Evolutionary conservation across 1,284 basidiomycete genomes (phyloP), one percentile per base, ranked within the genome.

Genomic region (Rhodofomes roseus): DNA sequence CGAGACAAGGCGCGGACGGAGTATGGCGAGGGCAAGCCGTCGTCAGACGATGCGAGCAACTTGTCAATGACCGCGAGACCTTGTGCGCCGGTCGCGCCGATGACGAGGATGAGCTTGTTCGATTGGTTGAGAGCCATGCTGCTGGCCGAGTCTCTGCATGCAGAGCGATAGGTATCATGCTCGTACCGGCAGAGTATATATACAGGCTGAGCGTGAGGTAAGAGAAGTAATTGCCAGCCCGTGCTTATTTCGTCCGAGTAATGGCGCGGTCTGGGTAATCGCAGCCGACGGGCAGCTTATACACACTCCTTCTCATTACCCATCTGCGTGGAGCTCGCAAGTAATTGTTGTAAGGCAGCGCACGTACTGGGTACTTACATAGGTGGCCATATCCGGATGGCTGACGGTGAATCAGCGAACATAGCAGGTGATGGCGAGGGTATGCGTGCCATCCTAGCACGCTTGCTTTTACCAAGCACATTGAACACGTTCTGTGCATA

Each of bases 21-120:
- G 62, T 79, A 82, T 1, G 78, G 78, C 8, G 77, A 78, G 0
- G 77, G 72, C 16, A 73, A 69, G 2, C 77, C 77, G 59, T 79
- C 73, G 18, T 66, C 61, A 51, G 60, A 63, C 8, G 73, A 70
- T 20, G 70, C 72, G 22, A 81, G 73, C n/a, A 81, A 69, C 34
- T 71, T 72, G 58, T 78, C 69, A 53, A 81, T 74, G 59, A 80
- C 77, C n/a, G 74, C 73, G 43, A 76, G 67, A 4, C 80, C 80
- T 63, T 81, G 80, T 1, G 77, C 77, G 54, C 80, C 81, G 25
- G 80, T 82, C 2, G 78, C 80, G 40, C 81, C 80, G 39, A 81
- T 75, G 58, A 81, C 78, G 56, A 80, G 74, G 62, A 82, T 78
- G 58, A 78, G 66, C 65, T 79, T 79, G 64, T 65, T 58, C 8